A percentile compares a stretch with the other conserved stretches of the same genome.
These are phyloP conservation scores for Botrytis hyacinthi DNA, from an alignment of 2,329 filamentous ascomycete species.

Conservation along the genomic window DNA sequence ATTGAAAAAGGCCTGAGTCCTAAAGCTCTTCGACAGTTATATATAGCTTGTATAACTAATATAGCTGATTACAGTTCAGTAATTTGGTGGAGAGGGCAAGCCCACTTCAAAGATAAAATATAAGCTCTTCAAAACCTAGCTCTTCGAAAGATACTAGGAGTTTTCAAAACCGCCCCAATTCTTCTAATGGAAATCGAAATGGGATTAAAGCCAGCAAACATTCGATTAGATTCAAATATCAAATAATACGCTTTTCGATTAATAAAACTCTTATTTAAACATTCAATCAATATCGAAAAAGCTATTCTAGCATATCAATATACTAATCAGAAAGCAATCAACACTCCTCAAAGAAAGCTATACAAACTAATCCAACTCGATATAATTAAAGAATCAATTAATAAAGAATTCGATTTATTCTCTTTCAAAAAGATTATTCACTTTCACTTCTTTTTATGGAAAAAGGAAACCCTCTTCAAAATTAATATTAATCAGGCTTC, in stretches of 20 bases:
- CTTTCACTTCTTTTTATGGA: too few relatives aligned
- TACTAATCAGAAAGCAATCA: too few relatives aligned
- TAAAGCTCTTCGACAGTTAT: neutral
- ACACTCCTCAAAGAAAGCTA: too few relatives aligned
- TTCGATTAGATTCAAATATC: neutral
- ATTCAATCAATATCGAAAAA: too few relatives aligned
- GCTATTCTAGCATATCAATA: too few relatives aligned
- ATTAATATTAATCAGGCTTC: too few relatives aligned
- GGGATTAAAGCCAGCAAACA: neutral
- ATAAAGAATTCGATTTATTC: too few relatives aligned
- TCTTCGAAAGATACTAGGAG: neutral
- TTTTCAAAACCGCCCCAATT: neutral
- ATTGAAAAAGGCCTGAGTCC: neutral
- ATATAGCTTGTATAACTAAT: neutral
- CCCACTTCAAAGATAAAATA: neutral
- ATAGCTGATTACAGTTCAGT: neutral
- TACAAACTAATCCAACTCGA: too few relatives aligned
- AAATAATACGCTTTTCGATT: neutral
- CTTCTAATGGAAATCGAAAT: neutral
- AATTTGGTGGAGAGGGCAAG: neutral
- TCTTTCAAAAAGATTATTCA: too few relatives aligned
- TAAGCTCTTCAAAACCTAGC: neutral
- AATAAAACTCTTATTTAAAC: neutral
- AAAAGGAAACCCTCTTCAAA: too few relatives aligned
- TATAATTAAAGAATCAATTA: too few relatives aligned